Evolutionary conservation across 345 rosid species (phyloP).

Genomic region (Lepidium didymum): DNA sequence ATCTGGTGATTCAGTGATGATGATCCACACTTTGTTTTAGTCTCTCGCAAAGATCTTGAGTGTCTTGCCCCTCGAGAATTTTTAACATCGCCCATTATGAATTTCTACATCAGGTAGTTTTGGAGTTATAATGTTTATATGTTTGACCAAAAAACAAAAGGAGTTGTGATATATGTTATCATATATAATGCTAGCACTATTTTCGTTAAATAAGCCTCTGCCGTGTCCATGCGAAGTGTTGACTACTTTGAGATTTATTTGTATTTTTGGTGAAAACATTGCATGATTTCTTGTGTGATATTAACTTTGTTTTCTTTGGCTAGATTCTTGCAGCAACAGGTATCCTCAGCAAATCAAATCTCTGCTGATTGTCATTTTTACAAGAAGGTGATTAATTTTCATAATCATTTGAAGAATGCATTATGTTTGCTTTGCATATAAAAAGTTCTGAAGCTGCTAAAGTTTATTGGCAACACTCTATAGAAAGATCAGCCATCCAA

Average conservation of each 20-base stretch:
- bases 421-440: constrained; percentile 3
- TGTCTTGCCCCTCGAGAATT: constrained; percentile 62
- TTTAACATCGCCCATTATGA: constrained; percentile 75
- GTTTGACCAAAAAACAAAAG: too few species aligned
- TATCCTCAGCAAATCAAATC: constrained; percentile 38
- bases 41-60: constrained; percentile 48
- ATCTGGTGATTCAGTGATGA: constrained; percentile 48
- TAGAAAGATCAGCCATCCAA: background rate
- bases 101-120: constrained; percentile 71
- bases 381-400: constrained; percentile 52
- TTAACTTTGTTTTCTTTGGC: background rate
- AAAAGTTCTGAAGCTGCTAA: background rate
- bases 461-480: background rate
- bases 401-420: constrained; percentile 17
- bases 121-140: background rate
- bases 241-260: background rate
- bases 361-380: constrained; percentile 58
- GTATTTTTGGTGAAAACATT: background rate
- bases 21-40: constrained; percentile 60
- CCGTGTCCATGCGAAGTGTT: background rate
- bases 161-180: background rate
- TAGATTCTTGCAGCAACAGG: constrained; percentile 68
- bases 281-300: background rate
- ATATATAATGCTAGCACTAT: background rate
- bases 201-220: background rate